Evolutionary conservation across 73 alveolate species (phyloP).

Genomic region (Stentor roeselii): DNA sequence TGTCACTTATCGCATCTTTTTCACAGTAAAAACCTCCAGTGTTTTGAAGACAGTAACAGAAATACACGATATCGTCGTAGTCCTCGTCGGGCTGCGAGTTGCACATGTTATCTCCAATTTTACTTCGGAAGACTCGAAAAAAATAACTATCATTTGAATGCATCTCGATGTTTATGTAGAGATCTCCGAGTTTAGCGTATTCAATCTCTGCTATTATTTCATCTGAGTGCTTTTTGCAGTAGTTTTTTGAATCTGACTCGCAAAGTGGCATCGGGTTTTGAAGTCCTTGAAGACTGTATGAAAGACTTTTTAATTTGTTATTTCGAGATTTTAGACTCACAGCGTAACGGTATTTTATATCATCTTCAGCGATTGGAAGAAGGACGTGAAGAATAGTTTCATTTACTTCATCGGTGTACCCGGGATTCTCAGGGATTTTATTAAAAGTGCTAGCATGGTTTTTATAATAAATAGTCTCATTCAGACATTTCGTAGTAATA

Average conservation of each 20-base stretch:
- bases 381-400: neutral
- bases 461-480: neutral
- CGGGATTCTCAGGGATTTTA: neutral
- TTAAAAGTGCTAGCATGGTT: too few relatives aligned
- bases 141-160: neutral
- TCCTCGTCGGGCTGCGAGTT: neutral
- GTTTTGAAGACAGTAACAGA: neutral
- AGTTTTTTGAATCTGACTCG: too few relatives aligned
- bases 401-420: too few relatives aligned
- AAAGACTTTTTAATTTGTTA: too few relatives aligned
- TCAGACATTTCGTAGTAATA: neutral
- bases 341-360: neutral
- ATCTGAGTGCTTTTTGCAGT: neutral
- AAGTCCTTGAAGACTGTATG: neutral
- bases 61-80: neutral
- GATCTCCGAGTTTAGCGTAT: neutral
- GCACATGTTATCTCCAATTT: constrained; percentile 13
- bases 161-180: neutral
- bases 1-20: neutral
- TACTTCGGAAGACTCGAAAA: neutral
- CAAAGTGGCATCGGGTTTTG: neutral
- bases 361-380: neutral
- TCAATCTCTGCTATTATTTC: neutral
- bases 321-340: neutral
- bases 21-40: constrained; percentile 1